phyloP scores from a whole-genome alignment of 176 grass and related monocot species.

The Lolium rigidum region DNA sequence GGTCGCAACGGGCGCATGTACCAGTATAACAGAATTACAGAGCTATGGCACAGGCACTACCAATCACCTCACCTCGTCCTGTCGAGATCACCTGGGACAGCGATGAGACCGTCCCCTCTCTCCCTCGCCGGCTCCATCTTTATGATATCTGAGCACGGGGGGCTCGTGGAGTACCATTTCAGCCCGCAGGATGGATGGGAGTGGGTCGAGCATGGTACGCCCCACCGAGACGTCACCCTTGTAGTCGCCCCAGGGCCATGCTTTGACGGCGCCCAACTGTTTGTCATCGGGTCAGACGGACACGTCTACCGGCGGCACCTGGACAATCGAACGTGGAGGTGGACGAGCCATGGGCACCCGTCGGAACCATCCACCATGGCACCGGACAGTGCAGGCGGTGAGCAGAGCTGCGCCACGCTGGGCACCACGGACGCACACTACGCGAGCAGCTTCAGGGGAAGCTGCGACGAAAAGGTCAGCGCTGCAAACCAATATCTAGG shows the following conservation, averaged over 20 bases:
- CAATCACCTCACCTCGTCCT: constrained; percentile 94
- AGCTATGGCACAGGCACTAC: constrained; percentile 90
- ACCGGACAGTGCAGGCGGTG: neutral
- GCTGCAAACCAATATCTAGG: neutral
- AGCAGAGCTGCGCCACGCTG: constrained; percentile 49
- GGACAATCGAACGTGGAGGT: constrained; percentile 67
- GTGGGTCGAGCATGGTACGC: constrained; percentile 97
- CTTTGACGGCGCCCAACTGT: constrained; percentile 73
- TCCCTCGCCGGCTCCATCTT: constrained; percentile 81
- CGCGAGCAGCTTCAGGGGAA: constrained; percentile 48
- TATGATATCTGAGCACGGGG: constrained; percentile 84
- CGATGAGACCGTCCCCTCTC: constrained; percentile 64
- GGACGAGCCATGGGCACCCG: constrained; percentile 79
- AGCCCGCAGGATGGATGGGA: constrained; percentile 76
- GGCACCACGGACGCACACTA: constrained; percentile 25
- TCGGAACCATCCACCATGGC: constrained; percentile 20
- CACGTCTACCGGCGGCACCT: constrained; percentile 71
- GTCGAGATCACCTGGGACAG: constrained; percentile 73
- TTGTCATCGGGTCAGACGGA: constrained; percentile 85
- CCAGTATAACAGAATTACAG: constrained; percentile 96
- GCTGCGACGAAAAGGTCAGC: constrained; percentile 84
- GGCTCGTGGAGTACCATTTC: constrained; percentile 91
- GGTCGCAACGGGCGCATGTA: constrained; percentile 71
- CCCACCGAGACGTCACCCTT: constrained; percentile 64
- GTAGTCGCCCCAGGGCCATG: constrained; percentile 79